Base-by-base conservation (phyloP, 2,329 filamentous ascomycete species). In the Sporothrix brunneoviolacea region DNA sequence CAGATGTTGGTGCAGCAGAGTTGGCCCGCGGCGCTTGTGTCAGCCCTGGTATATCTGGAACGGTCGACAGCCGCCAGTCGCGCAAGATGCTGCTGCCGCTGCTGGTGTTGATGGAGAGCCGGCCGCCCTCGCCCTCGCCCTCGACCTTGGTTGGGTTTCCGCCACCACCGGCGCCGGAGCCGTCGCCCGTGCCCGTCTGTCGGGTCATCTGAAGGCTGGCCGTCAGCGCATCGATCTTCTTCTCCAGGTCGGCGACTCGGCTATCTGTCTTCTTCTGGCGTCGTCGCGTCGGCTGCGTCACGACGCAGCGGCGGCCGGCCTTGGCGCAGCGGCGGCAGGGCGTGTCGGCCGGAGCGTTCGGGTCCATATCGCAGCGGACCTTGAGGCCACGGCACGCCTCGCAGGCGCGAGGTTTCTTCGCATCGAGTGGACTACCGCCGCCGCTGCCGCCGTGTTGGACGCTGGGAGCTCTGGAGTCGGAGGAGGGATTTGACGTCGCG, bases 201-300 rank as follows among this genome's bases (percentile, higher is more conserved):
- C 62, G 62, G 48, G 63, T 68, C 2, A 86, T 81, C 40, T 88
- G 83, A 57, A 95, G 64, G 32, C 82, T 89, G 7, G 88, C 87
- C 8, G 88, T 95, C 63, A 95, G 65, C 8, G 86, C 87, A 70
- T 95, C 89, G 56, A 95, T 91, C 71, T 94, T 94, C 73, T 85
- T 89, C 72, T 95, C 90, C 46, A 96, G 74, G 71, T 95, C 90
- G 8, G 89, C 86, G 12, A 96, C 90, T 46, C 89, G 78, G 57
- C 82, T 91, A 64, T 95, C 91, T 48, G 88, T 90, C 74, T 95
- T 95, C 73, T 91, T 95, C 71, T 91, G 88, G 39, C 90, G 77
- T 69, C 94, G 95, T 36, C 88, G 66, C 27, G 74, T 80, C 13
- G 78, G 88, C 55, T 82, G 80, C 1, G 88, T 94, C 55, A 91